Evolutionary conservation across 208 protist genomes (phyloP).

Genomic region (Acanthamoeba quina): DNA sequence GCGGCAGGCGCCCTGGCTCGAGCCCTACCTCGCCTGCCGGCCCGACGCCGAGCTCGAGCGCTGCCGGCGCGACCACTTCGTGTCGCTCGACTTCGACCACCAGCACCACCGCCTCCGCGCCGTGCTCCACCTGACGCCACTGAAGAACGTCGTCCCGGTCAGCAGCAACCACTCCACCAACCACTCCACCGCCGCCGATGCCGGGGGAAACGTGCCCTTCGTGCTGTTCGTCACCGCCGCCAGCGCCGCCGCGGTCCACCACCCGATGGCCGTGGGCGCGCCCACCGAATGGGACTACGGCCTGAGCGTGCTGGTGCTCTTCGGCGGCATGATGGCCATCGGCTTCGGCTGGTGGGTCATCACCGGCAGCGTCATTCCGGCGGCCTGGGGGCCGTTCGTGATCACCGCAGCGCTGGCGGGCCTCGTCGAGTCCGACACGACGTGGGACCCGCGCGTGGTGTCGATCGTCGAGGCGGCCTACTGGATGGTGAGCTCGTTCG

Average conservation of each 20-base stretch:
- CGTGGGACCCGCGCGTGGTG: conserved; percentile 25
- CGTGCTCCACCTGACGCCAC: neutral
- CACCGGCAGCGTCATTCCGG: conserved; percentile 11
- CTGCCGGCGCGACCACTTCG: neutral
- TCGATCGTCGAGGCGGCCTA: conserved; percentile 34
- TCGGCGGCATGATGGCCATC: neutral
- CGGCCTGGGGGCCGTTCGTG: conserved; percentile 13
- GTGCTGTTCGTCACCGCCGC: neutral
- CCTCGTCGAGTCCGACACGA: neutral
- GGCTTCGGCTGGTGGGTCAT: conserved; percentile 55
- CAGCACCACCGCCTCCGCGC: neutral
- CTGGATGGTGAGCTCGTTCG: conserved; percentile 39
- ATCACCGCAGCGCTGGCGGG: conserved; percentile 22
- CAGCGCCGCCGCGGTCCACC: neutral
- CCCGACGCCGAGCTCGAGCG: neutral
- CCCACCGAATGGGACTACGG: conserved; percentile 4
- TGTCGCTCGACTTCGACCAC: neutral
- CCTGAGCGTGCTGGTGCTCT: conserved; percentile 21
- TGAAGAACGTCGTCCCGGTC: neutral
- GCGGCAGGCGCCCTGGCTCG: conserved; percentile 31
- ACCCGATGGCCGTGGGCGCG: neutral
- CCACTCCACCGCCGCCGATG: neutral
- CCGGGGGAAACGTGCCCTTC: neutral
- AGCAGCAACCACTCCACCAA: neutral
- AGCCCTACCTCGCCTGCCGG: neutral